Evolutionary conservation across 192 early-diverging fungal genomes (phyloP), one percentile per base, ranked within the genome.

Genomic region (Coemansia sp.): DNA sequence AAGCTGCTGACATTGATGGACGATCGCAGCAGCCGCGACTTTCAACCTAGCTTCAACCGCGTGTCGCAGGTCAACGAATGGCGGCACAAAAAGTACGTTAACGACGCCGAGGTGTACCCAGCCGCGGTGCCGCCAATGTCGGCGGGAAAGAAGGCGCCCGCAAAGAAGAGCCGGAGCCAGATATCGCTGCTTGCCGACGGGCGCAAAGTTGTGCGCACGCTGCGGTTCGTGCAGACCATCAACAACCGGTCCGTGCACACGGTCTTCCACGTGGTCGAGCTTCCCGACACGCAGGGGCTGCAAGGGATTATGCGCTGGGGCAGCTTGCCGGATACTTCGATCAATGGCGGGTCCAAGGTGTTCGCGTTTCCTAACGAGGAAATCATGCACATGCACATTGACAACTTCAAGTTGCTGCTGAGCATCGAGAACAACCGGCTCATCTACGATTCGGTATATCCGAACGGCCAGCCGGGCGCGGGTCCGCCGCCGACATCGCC

Each of bases 1-100:
- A 84, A 82, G 60, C 60, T 87, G 44, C 79, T 89, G 79, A 79
- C 81, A 19, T 60, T 85, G 44, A 87, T 87, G 85, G 85, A 89
- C 62, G 76, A 85, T 22, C 54, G 67, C 10, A 62, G 51, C 17
- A 46, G 20, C 10, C 71, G 62, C 57, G 78, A 79, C 30, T 88
- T 88, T 38, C 81, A 86, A 62, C 86, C 80, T 14, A 86, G 82
- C 62, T 89, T 89, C 70, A 81, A 67, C 31, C 82, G 83, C 21
- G 76, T 89, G 8, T 79, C 85, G 15, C 84, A 83, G 64, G 74
- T 89, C 49, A 80, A 81, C 53, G 85, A 89, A 25, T 85, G 85
- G 84, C 79, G 85, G 19, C 69, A 81, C 39, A 83, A 82, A 69
- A 83, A 83, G 39, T 62, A 73, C 30, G 65, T 71, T 45, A 64